Evolutionary conservation across 2,329 filamentous ascomycete genomes (phyloP), one percentile per base, ranked within the genome.

Genomic region (Ascochyta koolunga): DNA sequence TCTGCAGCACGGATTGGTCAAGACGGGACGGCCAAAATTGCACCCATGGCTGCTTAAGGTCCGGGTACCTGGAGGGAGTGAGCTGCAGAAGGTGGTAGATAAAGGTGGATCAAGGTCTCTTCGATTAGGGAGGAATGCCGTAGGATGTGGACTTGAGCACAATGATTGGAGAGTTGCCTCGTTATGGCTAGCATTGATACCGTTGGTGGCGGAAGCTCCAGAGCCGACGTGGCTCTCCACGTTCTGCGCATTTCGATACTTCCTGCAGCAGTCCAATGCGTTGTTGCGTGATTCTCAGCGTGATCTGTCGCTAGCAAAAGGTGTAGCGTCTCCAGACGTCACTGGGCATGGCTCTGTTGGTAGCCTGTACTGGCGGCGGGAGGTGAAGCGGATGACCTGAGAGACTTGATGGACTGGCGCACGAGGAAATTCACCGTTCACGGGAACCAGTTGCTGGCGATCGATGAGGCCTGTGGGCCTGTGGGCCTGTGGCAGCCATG

Each of bases 151-250:
- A 27, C 25, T 22, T 18, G 13, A 32, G 24, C 6, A n/a, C 32
- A 44, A 29, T 58, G 48, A 62, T 63, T 64, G 58, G 56, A 32
- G 54, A 49, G 43, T 16, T 21, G 2, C 22, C 41, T 31, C 24
- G 46, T 41, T 37, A 50, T 32, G 54, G 56, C 58, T 58, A 59
- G 56, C 41, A 50, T 58, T 54, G 46, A 52, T 55, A 49, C 40
- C 50, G 59, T 55, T 60, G 60, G 36, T 58, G 54, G 58, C 49
- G 43, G 60, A 56, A 35, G 56, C 58, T 62, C 61, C 66, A 61
- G 54, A 56, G 57, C 64, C 65, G 65, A 71, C 68, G 67, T 70
- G 69, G 64, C 68, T 66, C 50, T 61, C 64, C 60, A 64, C 50
- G 56, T 61, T 54, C 55, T 57, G 59, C 60, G 55, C 25, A 37